Evolutionary conservation across 202 grass and related monocot species (phyloP), one percentile per base, ranked within the genome.

Genomic region (Schoenoplectus tabernaemontani): DNA sequence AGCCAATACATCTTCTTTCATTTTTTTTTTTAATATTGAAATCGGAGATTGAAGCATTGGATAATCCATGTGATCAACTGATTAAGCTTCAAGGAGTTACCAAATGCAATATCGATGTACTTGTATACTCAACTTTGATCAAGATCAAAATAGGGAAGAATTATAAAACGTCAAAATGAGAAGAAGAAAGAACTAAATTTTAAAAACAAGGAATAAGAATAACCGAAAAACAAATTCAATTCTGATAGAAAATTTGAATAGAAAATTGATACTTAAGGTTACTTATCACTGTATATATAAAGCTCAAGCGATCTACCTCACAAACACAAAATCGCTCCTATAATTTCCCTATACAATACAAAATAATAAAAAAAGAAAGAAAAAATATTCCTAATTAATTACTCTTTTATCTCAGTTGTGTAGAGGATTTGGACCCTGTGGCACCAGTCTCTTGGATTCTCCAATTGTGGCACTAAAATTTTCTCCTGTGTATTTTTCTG

Each of bases 391-490:
- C 24, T 72, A 72, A 48, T 72, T 72, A 72, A 42, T 50, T 9
- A 50, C 17, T n/a, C 9, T 32, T 28, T n/a, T n/a, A n/a, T 50
- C 57, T 93, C 84, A 94, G 73, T 97, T 93, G 83, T 97, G 94
- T 70, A 97, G 91, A 85, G 91, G 93, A 23, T 97, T 93, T 68
- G 94, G 89, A n/a, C 91, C 89, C 81, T 97, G 89, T 46, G 91
- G 94, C 64, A 97, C 91, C 82, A 88, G 0, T 82, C 94, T 90
- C 77, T 90, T 97, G 66, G 94, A 94, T 26, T 81, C 91, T 11
- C 26, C 80, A 80, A 82, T 88, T 76, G 26, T 60, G 28, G 39
- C 15, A 64, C 62, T 78, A 59, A 15, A 64, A 68, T 83, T 64
- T 12, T 38, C 71, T 28, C 65, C 19, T 13, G 17, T 34, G 83